Evolutionary conservation across 2,329 filamentous ascomycete species (phyloP), one percentile per base, ranked within the genome.

Genomic region (Hypoxylon rubiginosum): DNA sequence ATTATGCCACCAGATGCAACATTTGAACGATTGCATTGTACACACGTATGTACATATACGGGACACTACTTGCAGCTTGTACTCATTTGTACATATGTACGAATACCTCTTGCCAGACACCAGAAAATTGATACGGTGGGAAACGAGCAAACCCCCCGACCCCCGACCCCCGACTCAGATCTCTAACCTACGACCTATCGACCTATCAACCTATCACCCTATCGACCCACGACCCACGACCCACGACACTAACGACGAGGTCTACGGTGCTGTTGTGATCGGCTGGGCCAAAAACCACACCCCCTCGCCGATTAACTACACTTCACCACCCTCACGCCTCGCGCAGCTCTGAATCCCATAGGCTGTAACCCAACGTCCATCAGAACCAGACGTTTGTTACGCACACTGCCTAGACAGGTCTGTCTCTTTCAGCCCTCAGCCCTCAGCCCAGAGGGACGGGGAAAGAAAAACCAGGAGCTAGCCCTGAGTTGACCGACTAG

Each of bases 371-470:
- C 66, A 65, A 41, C 49, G 51, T 45, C 13, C 45, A 11, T 11
- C 39, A 43, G 39, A 43, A 43, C 39, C 10, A 48, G 45, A 45
- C 41, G 36, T 52, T 21, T 49, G n/a, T 55, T 59, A 48, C 56
- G 43, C 28, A 39, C 51, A 50, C 34, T 57, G 41, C 54, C 61
- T 58, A 57, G 34, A 30, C 46, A 56, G 62, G 41, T 50, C 51
- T 21, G 19, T 55, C 54, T 64, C 58, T 62, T 53, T 67, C 67
- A 69, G 67, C 67, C 64, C 58, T 67, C 61, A 67, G 54, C 55
- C 59, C 62, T 43, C 39, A 43, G 39, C 39, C 39, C 39, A 43
- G 39, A 41, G 58, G 64, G 46, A 48, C 45, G 49, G 58, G 61
- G 39, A 32, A 59, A 45, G 46, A 39, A 61, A 41, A 41, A 41